A percentile compares a stretch with the other conserved stretches of the same genome.
These are phyloP conservation scores for Tephrocybe sp. DNA, from an alignment of 768 basidiomycete species.

Conservation along the genomic window DNA sequence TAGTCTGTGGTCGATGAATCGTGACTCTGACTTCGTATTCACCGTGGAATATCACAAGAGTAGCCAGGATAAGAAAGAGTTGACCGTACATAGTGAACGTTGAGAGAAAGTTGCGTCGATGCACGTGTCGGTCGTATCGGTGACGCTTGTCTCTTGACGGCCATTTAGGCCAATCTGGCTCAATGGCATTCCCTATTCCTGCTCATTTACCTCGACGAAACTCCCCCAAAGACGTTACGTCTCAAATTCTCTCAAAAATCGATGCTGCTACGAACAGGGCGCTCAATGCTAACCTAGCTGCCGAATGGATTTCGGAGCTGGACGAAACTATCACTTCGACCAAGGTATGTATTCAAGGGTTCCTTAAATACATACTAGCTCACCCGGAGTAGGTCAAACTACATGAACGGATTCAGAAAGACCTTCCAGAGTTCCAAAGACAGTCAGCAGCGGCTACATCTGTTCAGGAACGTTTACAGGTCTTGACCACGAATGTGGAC, in stretches of 20 bases:
- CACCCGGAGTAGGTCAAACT: conserved; percentile 50
- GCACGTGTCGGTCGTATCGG: conserved; percentile 17
- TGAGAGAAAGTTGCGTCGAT: conserved; percentile 11
- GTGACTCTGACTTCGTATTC: conserved; percentile 12
- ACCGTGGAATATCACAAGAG: conserved; percentile 56
- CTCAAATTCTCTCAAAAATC: conserved; percentile 66
- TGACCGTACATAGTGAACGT: conserved; percentile 42
- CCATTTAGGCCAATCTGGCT: conserved; percentile 4
- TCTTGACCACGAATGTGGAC: conserved; percentile 53
- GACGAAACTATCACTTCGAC: conserved; percentile 68
- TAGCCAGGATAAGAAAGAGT: conserved; percentile 43
- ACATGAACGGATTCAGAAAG: conserved; percentile 66
- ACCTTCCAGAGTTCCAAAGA: conserved; percentile 60
- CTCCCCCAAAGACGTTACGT: conserved; percentile 61
- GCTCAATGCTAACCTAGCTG: conserved; percentile 57
- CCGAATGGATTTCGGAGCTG: conserved; percentile 71
- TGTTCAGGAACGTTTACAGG: conserved; percentile 55
- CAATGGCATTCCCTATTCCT: conserved; percentile 76
- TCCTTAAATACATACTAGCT: background rate
- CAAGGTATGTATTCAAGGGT: conserved; percentile 47
- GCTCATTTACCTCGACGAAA: conserved; percentile 68
- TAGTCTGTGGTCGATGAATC: conserved; percentile 7
- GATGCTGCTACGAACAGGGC: conserved; percentile 58
- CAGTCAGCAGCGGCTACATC: conserved; percentile 63
- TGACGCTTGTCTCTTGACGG: conserved; percentile 14